A percentile compares a stretch with the other conserved stretches of the same genome.
Conservation (phyloP, 805 yeast genomes). For the Ogataea nonfermentans region DNA sequence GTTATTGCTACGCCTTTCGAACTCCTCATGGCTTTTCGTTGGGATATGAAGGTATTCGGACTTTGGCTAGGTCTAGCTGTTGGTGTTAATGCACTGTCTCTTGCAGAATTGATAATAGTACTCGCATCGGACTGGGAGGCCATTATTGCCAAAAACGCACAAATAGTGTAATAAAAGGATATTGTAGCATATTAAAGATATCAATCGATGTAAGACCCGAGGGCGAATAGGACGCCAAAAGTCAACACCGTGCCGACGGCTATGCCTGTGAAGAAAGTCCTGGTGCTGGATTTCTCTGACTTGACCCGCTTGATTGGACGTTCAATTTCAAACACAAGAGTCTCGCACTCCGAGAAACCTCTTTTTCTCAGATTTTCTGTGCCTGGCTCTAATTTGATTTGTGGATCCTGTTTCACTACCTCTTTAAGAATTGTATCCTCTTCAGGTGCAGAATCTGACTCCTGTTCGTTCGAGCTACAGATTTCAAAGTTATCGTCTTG, state of each 20-base stretch:
- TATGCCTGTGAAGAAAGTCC: slow-evolving; percentile 18
- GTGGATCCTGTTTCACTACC: slow-evolving; percentile 3
- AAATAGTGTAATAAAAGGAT: slow-evolving; percentile 14
- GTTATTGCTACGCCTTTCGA: slow-evolving; percentile 50
- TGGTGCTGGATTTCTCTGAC: neutral
- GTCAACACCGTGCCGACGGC: slow-evolving; percentile 24
- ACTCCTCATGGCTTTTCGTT: slow-evolving; percentile 41
- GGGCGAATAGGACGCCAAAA: slow-evolving; percentile 27
- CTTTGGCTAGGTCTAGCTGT: slow-evolving; percentile 48
- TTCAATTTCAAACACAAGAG: slow-evolving; percentile 6
- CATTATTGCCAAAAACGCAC: slow-evolving; percentile 38
- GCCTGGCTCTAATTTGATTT: slow-evolving; percentile 6
- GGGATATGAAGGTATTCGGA: slow-evolving; percentile 41
- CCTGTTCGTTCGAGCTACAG: neutral
- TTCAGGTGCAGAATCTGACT: slow-evolving; percentile 17
- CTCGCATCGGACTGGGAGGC: slow-evolving; percentile 51
- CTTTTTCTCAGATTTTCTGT: slow-evolving; percentile 3
- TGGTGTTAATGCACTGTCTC: slow-evolving; percentile 42
- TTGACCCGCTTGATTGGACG: slow-evolving; percentile 2
- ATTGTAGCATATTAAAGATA: neutral
- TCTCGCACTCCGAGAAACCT: slow-evolving; percentile 1
- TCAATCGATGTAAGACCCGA: slow-evolving; percentile 21
- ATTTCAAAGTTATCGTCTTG: neutral
- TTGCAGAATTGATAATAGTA: slow-evolving; percentile 42
- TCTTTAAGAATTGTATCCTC: slow-evolving; percentile 12